Percentiles rank a stretch among this genome's conserved stretches.
These are phyloP conservation scores for Stemphylium vesicarium DNA, from an alignment of 2,329 filamentous ascomycete genomes.

Conservation along the genomic window DNA sequence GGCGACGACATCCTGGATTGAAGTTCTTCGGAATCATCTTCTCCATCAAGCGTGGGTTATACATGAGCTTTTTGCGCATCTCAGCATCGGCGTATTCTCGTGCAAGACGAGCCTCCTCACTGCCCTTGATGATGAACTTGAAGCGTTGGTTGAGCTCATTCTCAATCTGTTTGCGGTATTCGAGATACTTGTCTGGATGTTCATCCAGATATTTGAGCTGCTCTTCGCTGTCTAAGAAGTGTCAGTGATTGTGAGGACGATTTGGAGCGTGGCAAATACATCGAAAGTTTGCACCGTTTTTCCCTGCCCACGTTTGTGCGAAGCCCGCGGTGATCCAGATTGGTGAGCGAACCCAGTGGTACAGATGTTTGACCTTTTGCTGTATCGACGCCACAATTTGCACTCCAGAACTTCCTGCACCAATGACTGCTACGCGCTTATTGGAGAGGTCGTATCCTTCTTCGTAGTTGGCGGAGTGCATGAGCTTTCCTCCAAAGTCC, in stretches of 20 bases:
- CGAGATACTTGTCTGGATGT: conserved; percentile 54
- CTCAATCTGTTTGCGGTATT: conserved; percentile 57
- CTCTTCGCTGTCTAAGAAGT: conserved; percentile 44
- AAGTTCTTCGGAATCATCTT: conserved; percentile 55
- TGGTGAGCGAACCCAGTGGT: conserved; percentile 53
- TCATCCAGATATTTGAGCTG: conserved; percentile 49
- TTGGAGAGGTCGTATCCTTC: conserved; percentile 45
- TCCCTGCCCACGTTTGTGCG: conserved; percentile 55
- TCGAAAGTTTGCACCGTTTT: conserved; percentile 56
- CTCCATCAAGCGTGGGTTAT: conserved; percentile 49
- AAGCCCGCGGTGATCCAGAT: conserved; percentile 59
- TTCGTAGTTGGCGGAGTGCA: conserved; percentile 54
- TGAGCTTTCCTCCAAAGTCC: conserved; percentile 51
- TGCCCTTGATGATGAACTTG: conserved; percentile 61
- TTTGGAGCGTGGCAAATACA: conserved; percentile 36
- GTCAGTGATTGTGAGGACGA: conserved; percentile 11
- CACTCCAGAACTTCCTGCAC: conserved; percentile 51
- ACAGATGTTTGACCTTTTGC: conserved; percentile 46
- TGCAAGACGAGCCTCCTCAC: conserved; percentile 52
- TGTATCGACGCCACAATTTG: conserved; percentile 54
- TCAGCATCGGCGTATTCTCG: conserved; percentile 48
- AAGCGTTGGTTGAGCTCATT: conserved; percentile 60
- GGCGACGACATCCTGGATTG: conserved; percentile 31
- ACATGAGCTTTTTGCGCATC: conserved; percentile 51
- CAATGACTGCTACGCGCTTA: conserved; percentile 53